These are phyloP conservation scores for Penicillium palitans DNA, from an alignment of 2,329 filamentous ascomycete species.

Conservation along the genomic window DNA sequence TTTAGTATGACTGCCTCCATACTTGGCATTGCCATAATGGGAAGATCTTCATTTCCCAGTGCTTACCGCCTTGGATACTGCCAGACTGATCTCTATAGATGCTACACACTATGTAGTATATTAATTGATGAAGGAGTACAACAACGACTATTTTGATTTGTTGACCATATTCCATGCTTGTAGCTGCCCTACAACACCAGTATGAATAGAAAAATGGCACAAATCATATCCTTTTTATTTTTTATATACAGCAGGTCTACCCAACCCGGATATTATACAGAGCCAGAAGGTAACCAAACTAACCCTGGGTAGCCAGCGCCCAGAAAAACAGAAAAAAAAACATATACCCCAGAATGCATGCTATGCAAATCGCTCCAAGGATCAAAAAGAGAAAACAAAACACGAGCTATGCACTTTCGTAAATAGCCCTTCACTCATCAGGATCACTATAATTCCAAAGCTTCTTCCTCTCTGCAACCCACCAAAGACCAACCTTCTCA, in stretches of 20 bases:
- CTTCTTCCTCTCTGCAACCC: constrained; percentile 37
- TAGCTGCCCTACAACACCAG: background rate
- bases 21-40: background rate
- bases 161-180: background rate
- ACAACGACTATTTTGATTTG: background rate
- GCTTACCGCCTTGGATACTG: background rate
- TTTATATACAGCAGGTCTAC: background rate
- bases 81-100: background rate
- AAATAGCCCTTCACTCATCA: background rate
- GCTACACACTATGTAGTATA: background rate
- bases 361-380: constrained; percentile 2
- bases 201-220: background rate
- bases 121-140: background rate
- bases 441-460: constrained; percentile 24
- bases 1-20: background rate
- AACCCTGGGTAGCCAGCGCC: background rate
- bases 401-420: background rate
- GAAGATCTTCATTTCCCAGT: background rate
- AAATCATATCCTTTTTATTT: background rate
- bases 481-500: constrained; percentile 40
- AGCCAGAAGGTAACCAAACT: background rate
- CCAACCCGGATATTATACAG: background rate
- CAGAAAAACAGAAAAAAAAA: background rate
- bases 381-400: background rate
- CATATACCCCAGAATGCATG: background rate